Base-by-base conservation (phyloP, 768 basidiomycete genomes). In the Trametes cubensis region DNA sequence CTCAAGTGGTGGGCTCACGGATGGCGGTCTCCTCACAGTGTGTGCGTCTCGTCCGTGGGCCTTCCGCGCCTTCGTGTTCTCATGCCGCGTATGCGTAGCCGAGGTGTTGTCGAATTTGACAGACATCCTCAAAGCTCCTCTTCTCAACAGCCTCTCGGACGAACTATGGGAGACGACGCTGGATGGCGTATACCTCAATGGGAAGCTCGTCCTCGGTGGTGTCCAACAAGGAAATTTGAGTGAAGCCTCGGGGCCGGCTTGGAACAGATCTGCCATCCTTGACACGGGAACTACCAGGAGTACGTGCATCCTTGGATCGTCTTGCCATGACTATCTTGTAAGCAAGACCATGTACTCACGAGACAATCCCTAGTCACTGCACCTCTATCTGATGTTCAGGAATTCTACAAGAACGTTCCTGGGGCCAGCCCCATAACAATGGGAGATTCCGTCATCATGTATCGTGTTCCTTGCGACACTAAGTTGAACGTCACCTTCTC, bases 401-500 rank as follows among this genome's bases (percentile, higher is more conserved):
- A 23, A 6, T 53, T 63, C 6, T 63, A 63, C 34, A 42, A 49
- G 18, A 45, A 34, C 15, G 7, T 56, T 6, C 55, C 55, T 7
- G 44, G 48, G 4, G 50, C 46, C 3, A 10, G 17, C 13, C 51
- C 6, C 17, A 38, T 34, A 6, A 21, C 2, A 2, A 17, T 10
- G 14, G 28, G 23, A 41, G 42, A 48, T 6, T 21, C 40, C 42
- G 49, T 28, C 14, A 18, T 39, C 7, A 11, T 30, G 41, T 46
- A 30, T 8, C 25, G 11, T 25, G 51, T 54, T 13, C 50, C 55
- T 15, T 63, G 62, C 51, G 55, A 58, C 25, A 46, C 42, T 2
- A 39, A 58, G 34, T 26, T 48, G n/a, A 63, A 58, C 46, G 49
- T 63, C 30, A 57, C 39, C 28, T 30, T 58, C 20, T 49, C 46